Evolutionary conservation across 768 basidiomycete species (phyloP).

Genomic region (Mrakia gelida): DNA sequence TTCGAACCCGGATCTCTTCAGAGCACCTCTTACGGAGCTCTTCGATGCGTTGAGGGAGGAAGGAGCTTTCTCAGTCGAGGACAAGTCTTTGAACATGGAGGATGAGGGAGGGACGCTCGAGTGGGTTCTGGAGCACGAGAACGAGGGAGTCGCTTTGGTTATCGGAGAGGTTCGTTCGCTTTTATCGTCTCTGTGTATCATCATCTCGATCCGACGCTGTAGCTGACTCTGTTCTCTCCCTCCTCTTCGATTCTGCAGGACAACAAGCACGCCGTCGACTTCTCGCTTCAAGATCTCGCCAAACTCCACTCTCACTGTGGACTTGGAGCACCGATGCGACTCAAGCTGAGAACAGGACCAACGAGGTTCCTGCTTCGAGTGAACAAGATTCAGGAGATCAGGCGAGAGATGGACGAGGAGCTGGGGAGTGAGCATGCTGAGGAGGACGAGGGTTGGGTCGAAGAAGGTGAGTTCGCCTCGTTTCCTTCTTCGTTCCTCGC

Average conservation of each 20-base stretch:
- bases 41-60: constrained; percentile 30
- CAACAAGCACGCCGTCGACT: constrained; percentile 19
- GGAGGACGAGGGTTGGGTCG: neutral
- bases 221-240: neutral
- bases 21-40: constrained; percentile 3
- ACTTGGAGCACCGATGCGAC: constrained; percentile 23
- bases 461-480: neutral
- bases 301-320: constrained; percentile 25
- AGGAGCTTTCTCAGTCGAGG: constrained; percentile 24
- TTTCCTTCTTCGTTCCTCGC: too few species aligned
- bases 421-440: neutral
- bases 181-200: neutral
- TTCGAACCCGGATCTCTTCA: constrained; percentile 18
- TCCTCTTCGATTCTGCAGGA: constrained; percentile 6
- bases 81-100: constrained; percentile 13
- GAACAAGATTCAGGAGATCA: constrained; percentile 27
- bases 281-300: constrained; percentile 24
- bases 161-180: constrained; percentile 25
- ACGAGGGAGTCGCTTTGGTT: constrained; percentile 13
- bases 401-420: constrained; percentile 25
- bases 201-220: too few species aligned
- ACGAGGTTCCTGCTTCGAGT: constrained; percentile 28
- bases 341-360: constrained; percentile 18
- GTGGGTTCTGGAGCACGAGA: constrained; percentile 28
- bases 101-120: constrained; percentile 29